Conservation (phyloP, 805 yeast genomes). For the Saccharomycopsis microspora region DNA sequence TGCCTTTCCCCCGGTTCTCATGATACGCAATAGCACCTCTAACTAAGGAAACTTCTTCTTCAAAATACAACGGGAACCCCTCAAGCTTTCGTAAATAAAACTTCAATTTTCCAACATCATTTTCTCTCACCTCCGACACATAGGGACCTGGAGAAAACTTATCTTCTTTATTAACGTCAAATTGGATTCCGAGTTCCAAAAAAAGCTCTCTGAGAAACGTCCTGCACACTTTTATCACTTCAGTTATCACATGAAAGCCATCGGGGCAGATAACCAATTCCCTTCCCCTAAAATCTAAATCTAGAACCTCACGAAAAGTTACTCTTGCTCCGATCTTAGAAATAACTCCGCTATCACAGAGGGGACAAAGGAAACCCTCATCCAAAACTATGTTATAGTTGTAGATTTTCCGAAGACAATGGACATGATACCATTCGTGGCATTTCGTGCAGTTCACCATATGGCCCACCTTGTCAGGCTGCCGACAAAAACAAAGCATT, state of each 20-base stretch:
- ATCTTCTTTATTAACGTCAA: conserved; percentile 17
- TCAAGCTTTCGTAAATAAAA: conserved; percentile 36
- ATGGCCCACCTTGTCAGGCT: conserved; percentile 39
- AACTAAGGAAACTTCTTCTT: background rate
- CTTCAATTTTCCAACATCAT: conserved; percentile 24
- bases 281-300: conserved; percentile 21
- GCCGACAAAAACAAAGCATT: conserved; percentile 49
- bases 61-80: conserved; percentile 18
- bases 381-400: conserved; percentile 22
- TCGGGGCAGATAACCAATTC: conserved; percentile 24
- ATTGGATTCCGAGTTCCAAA: conserved; percentile 17
- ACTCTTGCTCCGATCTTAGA: conserved; percentile 26
- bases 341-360: conserved; percentile 29
- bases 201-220: conserved; percentile 12
- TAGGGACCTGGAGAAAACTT: conserved; percentile 17
- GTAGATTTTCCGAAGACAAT: conserved; percentile 35
- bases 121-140: conserved; percentile 17
- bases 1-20: background rate
- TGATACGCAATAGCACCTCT: background rate
- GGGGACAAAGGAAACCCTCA: conserved; percentile 38
- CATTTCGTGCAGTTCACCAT: conserved; percentile 67
- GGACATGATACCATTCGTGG: conserved; percentile 60
- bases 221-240: conserved; percentile 17
- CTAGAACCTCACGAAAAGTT: conserved; percentile 23
- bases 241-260: conserved; percentile 21